Base-by-base conservation (phyloP, 1,139 yeast genomes). In the Kodamaea anthophila region DNA sequence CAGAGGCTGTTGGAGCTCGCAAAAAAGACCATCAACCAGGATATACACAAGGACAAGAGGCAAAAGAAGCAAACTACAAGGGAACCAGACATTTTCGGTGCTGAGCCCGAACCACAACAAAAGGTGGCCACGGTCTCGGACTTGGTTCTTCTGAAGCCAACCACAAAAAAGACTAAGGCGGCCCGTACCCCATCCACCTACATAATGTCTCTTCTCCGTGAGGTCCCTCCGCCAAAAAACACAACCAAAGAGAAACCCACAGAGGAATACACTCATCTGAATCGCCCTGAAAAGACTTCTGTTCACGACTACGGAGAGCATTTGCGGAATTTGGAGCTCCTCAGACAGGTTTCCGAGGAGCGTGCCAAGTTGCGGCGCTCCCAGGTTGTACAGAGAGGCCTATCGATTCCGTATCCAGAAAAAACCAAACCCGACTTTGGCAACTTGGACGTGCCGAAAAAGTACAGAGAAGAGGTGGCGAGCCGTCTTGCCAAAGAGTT, bases 401-500 rank as follows among this genome's bases (percentile, higher is more conserved):
- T 79, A n/a, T 64, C 68, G 0, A 55, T 79, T 8, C 84, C 85
- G 0, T 27, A 53, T 10, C 58, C 69, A 0, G 18, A 18, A 6
- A 16, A 16, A 9, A 9, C 9, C 8, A 16, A 16, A n/a, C n/a
- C n/a, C n/a, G n/a, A n/a, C n/a, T n/a, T n/a, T n/a, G n/a, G n/a
- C n/a, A n/a, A n/a, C n/a, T n/a, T n/a, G n/a, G n/a, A n/a, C n/a
- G n/a, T n/a, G n/a, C n/a, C n/a, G n/a, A n/a, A n/a, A n/a, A n/a
- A n/a, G n/a, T n/a, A n/a, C n/a, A n/a, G 10, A 16, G 8, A 16
- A 16, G 18, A 16, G 18, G 18, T 16, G 18, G 9, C 9, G 18
- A 16, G 18, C 8, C 8, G 9, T 6, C 6, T 16, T 9, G 9
- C 18, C 6, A 16, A 38, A 4, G 76, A 71, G 31, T 44, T 70